A percentile compares a stretch with the other conserved stretches of the same genome.
Evolutionary conservation across 1,139 yeast species (phyloP).

Genomic region (Magnusiomyces sp.): DNA sequence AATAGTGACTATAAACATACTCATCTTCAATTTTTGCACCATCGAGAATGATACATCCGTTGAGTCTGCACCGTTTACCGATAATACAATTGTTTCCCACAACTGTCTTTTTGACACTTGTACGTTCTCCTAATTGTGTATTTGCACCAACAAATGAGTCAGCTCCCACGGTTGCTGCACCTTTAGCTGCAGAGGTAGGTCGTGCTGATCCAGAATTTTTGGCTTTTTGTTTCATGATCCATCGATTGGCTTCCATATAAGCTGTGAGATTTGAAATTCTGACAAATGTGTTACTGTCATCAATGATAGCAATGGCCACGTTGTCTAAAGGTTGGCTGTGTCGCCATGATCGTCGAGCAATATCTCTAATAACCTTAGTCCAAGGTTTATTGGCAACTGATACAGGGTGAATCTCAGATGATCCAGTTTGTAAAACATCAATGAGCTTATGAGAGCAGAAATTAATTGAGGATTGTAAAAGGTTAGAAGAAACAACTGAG

Average conservation of each 20-base stretch:
- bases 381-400: slow-evolving; percentile 39
- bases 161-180: slow-evolving; percentile 74
- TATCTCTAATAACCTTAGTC: slow-evolving; percentile 68
- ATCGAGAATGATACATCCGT: slow-evolving; percentile 75
- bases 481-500: slow-evolving; percentile 62
- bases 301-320: slow-evolving; percentile 44
- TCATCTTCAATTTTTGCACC: slow-evolving; percentile 73
- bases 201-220: slow-evolving; percentile 21
- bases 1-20: slow-evolving; percentile 28
- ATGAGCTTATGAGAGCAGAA: slow-evolving; percentile 57
- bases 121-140: slow-evolving; percentile 60
- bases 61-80: slow-evolving; percentile 80
- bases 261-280: slow-evolving; percentile 73
- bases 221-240: slow-evolving; percentile 49
- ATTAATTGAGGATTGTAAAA: slow-evolving; percentile 72
- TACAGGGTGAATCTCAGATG: slow-evolving; percentile 17
- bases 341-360: slow-evolving; percentile 88
- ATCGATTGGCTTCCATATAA: slow-evolving; percentile 85
- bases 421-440: slow-evolving; percentile 30
- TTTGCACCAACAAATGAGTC: slow-evolving; percentile 66
- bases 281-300: slow-evolving; percentile 47
- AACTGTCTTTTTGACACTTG: slow-evolving; percentile 78
- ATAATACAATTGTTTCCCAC: slow-evolving; percentile 69
- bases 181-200: slow-evolving; percentile 39
- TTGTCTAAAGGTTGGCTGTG: slow-evolving; percentile 55